Conservation (phyloP, 306 rosid genomes). For the Astragalus membranaceus region DNA sequence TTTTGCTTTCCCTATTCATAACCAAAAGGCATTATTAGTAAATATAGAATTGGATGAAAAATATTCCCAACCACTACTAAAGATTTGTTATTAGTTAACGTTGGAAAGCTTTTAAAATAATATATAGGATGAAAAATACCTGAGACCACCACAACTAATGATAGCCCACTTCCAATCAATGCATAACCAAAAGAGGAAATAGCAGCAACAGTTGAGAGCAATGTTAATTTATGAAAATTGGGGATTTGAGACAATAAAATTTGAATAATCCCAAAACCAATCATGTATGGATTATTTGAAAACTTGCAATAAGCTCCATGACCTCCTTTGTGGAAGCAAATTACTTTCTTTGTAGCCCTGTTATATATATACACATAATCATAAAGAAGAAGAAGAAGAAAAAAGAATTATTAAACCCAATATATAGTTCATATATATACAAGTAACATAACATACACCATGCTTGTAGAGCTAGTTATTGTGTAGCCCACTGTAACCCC, state of each 20-base stretch:
- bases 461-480: constrained; percentile 39
- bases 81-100: neutral
- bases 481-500: constrained; percentile 36
- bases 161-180: constrained; percentile 48
- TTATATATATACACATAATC: neutral
- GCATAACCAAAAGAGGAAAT: constrained; percentile 58
- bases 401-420: too few relatives aligned
- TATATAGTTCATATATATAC: too few relatives aligned
- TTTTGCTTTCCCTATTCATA: constrained; percentile 37
- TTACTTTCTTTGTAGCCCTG: constrained; percentile 53
- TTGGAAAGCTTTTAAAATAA: neutral
- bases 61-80: too few relatives aligned
- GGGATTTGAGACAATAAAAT: constrained; percentile 54
- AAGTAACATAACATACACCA: constrained; percentile 44
- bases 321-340: constrained; percentile 45
- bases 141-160: constrained; percentile 25
- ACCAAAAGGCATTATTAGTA: neutral
- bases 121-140: constrained; percentile 22
- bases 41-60: neutral
- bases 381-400: neutral
- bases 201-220: constrained; percentile 57
- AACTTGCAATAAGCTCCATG: constrained; percentile 48
- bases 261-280: constrained; percentile 43
- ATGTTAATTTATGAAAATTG: constrained; percentile 45
- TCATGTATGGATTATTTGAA: constrained; percentile 56